These are phyloP conservation scores for Rhynchospora pubera DNA, from an alignment of 176 grass and related monocot species.

Conservation along the genomic window DNA sequence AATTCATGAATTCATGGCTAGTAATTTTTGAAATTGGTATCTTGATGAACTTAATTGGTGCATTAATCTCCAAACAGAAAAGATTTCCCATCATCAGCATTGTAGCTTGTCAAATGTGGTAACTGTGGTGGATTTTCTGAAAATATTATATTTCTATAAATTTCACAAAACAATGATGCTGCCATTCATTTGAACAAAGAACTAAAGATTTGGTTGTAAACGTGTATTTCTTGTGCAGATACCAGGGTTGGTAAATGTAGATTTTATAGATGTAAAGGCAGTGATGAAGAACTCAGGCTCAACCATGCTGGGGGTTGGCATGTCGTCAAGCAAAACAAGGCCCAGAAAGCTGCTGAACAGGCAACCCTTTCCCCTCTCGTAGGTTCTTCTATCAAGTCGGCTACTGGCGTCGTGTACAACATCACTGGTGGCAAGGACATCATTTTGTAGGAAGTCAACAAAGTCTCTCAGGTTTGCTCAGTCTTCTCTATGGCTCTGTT, in stretches of 20 bases:
- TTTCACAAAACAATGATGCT: not conserved
- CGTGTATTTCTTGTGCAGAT: constrained; percentile 26
- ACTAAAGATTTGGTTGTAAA: not conserved
- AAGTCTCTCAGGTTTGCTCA: constrained; percentile 69
- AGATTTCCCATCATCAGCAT: not conserved
- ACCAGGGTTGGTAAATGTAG: too few species aligned
- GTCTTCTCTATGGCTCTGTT: too few species aligned
- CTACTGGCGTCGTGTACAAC: constrained; percentile 87
- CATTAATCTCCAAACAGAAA: not conserved
- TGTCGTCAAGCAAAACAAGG: constrained; percentile 81
- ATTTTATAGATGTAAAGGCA: too few species aligned
- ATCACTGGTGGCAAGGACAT: constrained; percentile 95
- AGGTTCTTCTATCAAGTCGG: constrained; percentile 82
- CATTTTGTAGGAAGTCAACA: constrained; percentile 94
- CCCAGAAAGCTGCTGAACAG: constrained; percentile 95
- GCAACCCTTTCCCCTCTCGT: constrained; percentile 84
- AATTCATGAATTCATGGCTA: not conserved
- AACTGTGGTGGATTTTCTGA: not conserved
- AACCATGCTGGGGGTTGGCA: constrained; percentile 82
- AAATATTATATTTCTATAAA: not conserved
- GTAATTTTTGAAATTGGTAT: not conserved
- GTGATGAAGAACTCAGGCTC: constrained; percentile 90
- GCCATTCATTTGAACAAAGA: not conserved
- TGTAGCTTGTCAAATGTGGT: not conserved
- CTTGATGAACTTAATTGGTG: not conserved